These are phyloP conservation scores for Trebouxia sp. DNA, from an alignment of 139 green algal species.

Conservation along the genomic window DNA sequence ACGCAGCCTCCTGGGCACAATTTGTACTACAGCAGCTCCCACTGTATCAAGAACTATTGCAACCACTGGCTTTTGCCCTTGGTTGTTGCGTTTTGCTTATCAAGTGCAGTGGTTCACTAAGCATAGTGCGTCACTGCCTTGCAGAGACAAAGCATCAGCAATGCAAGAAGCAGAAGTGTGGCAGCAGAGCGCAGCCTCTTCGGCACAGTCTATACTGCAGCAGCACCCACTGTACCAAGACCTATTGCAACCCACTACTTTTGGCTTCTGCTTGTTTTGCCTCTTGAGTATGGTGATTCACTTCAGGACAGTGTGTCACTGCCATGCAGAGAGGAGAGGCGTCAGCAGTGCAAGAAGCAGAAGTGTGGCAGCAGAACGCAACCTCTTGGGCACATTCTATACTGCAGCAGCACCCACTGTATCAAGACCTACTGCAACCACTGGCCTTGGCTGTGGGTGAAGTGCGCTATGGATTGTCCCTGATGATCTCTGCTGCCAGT, in stretches of 20 bases:
- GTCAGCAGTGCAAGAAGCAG: slow-evolving; percentile 26
- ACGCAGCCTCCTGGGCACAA: slow-evolving; percentile 53
- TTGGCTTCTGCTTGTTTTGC: slow-evolving; percentile 75
- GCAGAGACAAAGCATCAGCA: slow-evolving; percentile 28
- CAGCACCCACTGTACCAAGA: slow-evolving; percentile 80
- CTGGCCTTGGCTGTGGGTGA: slow-evolving; percentile 78
- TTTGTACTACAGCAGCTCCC: slow-evolving; percentile 57
- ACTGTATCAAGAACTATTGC: slow-evolving; percentile 82
- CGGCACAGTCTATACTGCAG: slow-evolving; percentile 46
- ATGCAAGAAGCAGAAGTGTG: no score
- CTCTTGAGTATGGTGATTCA: no score
- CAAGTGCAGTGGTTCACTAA: no score
- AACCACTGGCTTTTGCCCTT: slow-evolving; percentile 82
- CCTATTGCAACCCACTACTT: slow-evolving; percentile 80
- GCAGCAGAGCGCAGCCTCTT: slow-evolving; percentile 55
- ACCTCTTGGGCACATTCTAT: slow-evolving; percentile 57
- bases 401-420: slow-evolving; percentile 58
- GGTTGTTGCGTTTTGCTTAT: no score
- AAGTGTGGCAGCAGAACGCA: slow-evolving; percentile 54
- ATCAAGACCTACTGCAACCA: slow-evolving; percentile 86
- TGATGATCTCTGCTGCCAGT: slow-evolving; percentile 42
- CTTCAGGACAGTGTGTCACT: no score
- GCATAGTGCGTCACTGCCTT: no score
- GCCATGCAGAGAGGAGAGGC: slow-evolving; percentile 19
- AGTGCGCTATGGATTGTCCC: slow-evolving; percentile 59